These are phyloP conservation scores for Fusarium sp. DNA, from an alignment of 2,329 filamentous ascomycete species.

Conservation along the genomic window DNA sequence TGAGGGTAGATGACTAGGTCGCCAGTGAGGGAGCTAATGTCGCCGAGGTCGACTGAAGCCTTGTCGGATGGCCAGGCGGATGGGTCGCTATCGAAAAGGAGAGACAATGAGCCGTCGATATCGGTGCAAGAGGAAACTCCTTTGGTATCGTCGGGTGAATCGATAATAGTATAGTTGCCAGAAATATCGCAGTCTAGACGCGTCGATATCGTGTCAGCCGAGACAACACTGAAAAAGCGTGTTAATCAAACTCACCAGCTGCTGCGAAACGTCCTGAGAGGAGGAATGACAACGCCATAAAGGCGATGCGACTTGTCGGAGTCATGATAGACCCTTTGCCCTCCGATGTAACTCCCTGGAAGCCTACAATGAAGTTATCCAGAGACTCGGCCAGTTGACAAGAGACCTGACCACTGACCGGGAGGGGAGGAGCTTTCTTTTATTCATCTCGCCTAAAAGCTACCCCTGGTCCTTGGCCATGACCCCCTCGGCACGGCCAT, in stretches of 20 bases:
- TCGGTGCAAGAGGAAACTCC: slow-evolving; percentile 39
- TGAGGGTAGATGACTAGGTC: slow-evolving; percentile 44
- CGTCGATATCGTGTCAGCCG: slow-evolving; percentile 11
- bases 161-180: slow-evolving; percentile 44
- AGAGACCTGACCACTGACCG: not conserved
- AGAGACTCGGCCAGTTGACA: not conserved
- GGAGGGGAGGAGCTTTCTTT: slow-evolving; percentile 24
- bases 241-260: slow-evolving; percentile 34
- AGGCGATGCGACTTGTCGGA: slow-evolving; percentile 38
- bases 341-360: slow-evolving; percentile 28
- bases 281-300: slow-evolving; percentile 41
- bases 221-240: not conserved
- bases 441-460: slow-evolving; percentile 41
- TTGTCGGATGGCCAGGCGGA: slow-evolving; percentile 39
- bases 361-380: slow-evolving; percentile 18
- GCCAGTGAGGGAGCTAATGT: slow-evolving; percentile 35
- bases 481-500: slow-evolving; percentile 17
- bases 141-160: slow-evolving; percentile 32
- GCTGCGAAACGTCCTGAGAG: slow-evolving; percentile 33
- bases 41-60: slow-evolving; percentile 42
- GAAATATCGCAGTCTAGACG: slow-evolving; percentile 41
- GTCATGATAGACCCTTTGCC: slow-evolving; percentile 38
- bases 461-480: slow-evolving; percentile 23
- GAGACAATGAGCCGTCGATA: slow-evolving; percentile 44
- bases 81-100: slow-evolving; percentile 40